These are phyloP conservation scores for Rhodotorula graminis DNA, from an alignment of 768 basidiomycete species.

Conservation along the genomic window DNA sequence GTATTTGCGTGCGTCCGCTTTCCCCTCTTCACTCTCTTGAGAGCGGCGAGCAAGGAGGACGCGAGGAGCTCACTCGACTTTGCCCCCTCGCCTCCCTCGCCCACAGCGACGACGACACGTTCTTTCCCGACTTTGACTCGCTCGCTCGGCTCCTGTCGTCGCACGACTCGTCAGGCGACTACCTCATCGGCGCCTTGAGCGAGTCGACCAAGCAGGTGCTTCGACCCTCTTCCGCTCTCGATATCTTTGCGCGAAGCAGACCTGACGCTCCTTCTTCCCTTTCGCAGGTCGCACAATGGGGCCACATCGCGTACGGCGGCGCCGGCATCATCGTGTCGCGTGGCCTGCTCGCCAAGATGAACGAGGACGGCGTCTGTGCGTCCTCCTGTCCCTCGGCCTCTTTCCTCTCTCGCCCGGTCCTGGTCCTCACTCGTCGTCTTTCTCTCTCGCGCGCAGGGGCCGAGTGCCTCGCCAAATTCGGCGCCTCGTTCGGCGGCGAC, in stretches of 20 bases:
- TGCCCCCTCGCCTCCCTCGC: neutral
- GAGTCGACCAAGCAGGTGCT: slow-evolving; percentile 38
- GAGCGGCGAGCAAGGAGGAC: no score
- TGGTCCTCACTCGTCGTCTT: no score
- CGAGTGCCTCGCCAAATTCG: slow-evolving; percentile 30
- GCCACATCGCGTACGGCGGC: slow-evolving; percentile 38
- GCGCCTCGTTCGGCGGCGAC: slow-evolving; percentile 33
- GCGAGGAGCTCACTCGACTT: no score
- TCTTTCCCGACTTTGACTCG: slow-evolving; percentile 38
- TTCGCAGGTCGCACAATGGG: slow-evolving; percentile 33
- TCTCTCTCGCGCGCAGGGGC: neutral
- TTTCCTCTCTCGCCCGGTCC: neutral
- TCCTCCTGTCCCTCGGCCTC: no score
- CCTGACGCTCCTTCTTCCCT: no score
- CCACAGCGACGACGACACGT: slow-evolving; percentile 40
- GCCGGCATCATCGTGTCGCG: slow-evolving; percentile 29
- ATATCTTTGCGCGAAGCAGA: neutral
- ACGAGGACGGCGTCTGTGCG: slow-evolving; percentile 22
- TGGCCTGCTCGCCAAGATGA: slow-evolving; percentile 25
- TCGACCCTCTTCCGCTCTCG: neutral
- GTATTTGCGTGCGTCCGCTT: slow-evolving; percentile 37
- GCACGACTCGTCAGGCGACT: slow-evolving; percentile 16
- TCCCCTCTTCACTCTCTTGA: no score
- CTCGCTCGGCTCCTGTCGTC: slow-evolving; percentile 18
- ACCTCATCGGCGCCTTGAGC: slow-evolving; percentile 31